Base-by-base conservation (phyloP, 176 grass and related monocot species). In the Miscanthus lutarioriparius region DNA sequence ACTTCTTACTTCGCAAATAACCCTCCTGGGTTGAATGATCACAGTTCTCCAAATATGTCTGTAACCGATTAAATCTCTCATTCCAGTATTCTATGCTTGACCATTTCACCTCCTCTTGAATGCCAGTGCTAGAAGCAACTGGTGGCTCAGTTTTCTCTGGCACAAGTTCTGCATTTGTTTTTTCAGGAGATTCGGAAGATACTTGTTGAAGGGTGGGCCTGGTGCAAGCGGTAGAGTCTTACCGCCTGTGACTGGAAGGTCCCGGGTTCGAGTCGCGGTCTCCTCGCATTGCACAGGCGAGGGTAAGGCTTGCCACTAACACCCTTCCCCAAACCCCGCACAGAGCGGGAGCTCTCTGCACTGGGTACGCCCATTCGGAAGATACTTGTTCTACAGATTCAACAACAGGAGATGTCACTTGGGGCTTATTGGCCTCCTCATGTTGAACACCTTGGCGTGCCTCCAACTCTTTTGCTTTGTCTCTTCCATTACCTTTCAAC, bases 1-100 rank as follows among this genome's bases (percentile, higher is more conserved):
- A 78, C 33, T 66, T 25, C 91, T 92, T 98, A 98, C 96, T 98
- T 84, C 58, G 85, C 63, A 98, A 72, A 65, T 95, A 98, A 51
- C 92, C 93, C 87, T 98, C 96, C 73, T 98, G 93, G 45, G 80
- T 87, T 82, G 93, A 93, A 67, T 86, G 73, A 72, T 98, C 91
- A 41, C 93, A 93, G 79, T 75, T 88, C 67, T 92, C 85, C 93
- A 93, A 88, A 74, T 87, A 98, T 80, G 83, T 64, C 64, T 98
- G 93, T 74, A 98, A 80, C 49, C 33, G 33, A 35, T 35, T 35
- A 35, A 4, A 35, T 35, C 33, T 35, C 33, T 35, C 33, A 35
- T 35, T 35, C 33, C 33, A 35, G 33, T 35, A 35, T 35, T 35
- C 33, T 35, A 35, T 4, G 33, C 33, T 35, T 35, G 33, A 35